Percentiles rank a stretch among this genome's conserved stretches.
phyloP scores from a whole-genome alignment of 2,329 filamentous ascomycete genomes.

The Gaeumannomyces tritici region DNA sequence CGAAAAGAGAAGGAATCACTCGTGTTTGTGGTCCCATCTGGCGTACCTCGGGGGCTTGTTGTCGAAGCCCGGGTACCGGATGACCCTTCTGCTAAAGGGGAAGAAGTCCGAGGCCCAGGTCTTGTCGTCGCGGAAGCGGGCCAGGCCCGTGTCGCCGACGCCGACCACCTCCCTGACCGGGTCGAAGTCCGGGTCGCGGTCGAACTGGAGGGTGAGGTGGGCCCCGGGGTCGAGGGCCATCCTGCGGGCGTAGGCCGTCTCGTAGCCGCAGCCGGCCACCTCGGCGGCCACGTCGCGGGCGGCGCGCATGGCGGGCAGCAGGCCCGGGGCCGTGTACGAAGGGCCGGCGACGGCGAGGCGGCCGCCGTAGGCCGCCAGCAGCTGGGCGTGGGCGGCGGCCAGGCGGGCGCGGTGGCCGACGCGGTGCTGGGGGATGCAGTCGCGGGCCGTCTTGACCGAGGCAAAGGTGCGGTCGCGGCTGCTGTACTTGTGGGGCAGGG shows the following conservation, averaged over 20 bases:
- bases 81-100: no score
- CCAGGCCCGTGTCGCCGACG: constrained; percentile 14
- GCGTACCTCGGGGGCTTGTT: no score
- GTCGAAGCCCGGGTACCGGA: no score
- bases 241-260: neutral
- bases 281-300: constrained; percentile 32
- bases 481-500: constrained; percentile 42
- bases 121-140: constrained; percentile 6
- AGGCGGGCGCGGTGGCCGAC: constrained; percentile 66
- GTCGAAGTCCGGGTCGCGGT: neutral
- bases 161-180: constrained; percentile 8
- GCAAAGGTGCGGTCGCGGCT: constrained; percentile 62
- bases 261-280: constrained; percentile 17
- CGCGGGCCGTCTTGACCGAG: constrained; percentile 50
- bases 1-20: no score
- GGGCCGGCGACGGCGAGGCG: constrained; percentile 54
- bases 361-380: constrained; percentile 47
- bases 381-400: constrained; percentile 41
- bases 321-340: constrained; percentile 42
- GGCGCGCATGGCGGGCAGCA: constrained; percentile 41
- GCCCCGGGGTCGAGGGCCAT: no score
- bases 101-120: neutral
- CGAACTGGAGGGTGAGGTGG: neutral
- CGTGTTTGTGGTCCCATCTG: no score
- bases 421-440: constrained; percentile 83